Evolutionary conservation across 345 rosid species (phyloP), one percentile per base, ranked within the genome.

Genomic region (Arabis alpina): DNA sequence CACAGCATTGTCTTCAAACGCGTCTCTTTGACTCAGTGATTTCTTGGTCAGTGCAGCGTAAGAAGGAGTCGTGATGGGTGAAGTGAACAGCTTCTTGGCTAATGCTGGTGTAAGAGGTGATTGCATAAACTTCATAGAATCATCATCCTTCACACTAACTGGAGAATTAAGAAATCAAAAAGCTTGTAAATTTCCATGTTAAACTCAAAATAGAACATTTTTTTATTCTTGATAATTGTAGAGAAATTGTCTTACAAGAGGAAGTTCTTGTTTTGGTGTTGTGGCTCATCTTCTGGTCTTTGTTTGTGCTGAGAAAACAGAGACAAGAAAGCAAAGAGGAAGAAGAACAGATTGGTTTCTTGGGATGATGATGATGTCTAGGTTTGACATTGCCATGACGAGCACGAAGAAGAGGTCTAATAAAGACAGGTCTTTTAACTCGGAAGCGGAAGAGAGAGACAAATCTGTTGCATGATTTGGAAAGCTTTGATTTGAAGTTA

Each of bases 101-200:
- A 88, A 59, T 71, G 83, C 82, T 43, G 91, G 91, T 0, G 87
- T 85, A 6, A 83, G 74, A 23, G 95, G 90, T 0, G 88, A 83
- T 1, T 82, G 75, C 45, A 70, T 70, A 13, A 64, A 66, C 57
- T 62, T 77, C 45, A 3, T 60, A 3, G 8, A 36, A 44, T 71
- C 80, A 43, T 66, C 76, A 34, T 78, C 77, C 2, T 42, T 56
- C 43, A 30, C 73, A 11, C 66, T 69, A 49, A 70, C 82, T 76
- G 66, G 54, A 9, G 62, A 54, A 66, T 2, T 43, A 4, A 56
- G 10, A 55, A 19, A 64, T 14, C 5, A 27, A 47, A 13, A 14
- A 11, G 37, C 47, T 32, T 25, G 47, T 43, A 54, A 25, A 16
- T 11, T 11, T 16, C 4, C 4, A 70, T n/a, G 41, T 39, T 27